Conservation (phyloP, 2,329 filamentous ascomycete genomes). For the Talaromyces sp. region DNA sequence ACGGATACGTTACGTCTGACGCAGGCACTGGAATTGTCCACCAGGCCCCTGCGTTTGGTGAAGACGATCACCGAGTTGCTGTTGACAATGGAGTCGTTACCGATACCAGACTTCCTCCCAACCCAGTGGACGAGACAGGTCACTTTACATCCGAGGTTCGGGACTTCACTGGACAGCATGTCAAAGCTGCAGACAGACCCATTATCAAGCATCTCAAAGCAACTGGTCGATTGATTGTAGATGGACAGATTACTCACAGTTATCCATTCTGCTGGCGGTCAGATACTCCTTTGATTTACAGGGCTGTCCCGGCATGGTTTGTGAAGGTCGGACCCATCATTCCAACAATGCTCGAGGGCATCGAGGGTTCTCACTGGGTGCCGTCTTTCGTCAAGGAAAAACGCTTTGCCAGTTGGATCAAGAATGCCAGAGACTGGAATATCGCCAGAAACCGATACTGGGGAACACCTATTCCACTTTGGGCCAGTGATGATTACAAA, state of each 20-base stretch:
- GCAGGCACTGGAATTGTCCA: slow-evolving; percentile 93
- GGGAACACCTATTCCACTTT: slow-evolving; percentile 88
- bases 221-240: slow-evolving; percentile 69
- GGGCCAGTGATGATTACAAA: slow-evolving; percentile 83
- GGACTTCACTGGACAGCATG: slow-evolving; percentile 80
- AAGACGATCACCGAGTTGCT: slow-evolving; percentile 89
- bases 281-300: slow-evolving; percentile 91
- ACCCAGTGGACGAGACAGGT: slow-evolving; percentile 81
- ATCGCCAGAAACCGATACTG: slow-evolving; percentile 91
- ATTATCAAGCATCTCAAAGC: slow-evolving; percentile 86
- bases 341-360: slow-evolving; percentile 83
- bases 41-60: slow-evolving; percentile 87
- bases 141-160: slow-evolving; percentile 69
- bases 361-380: slow-evolving; percentile 87
- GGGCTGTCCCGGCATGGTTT: slow-evolving; percentile 91
- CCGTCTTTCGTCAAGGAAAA: slow-evolving; percentile 85
- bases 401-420: slow-evolving; percentile 86
- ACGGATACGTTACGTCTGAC: slow-evolving; percentile 79
- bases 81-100: slow-evolving; percentile 70
- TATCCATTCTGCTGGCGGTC: slow-evolving; percentile 92
- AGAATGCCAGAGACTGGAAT: slow-evolving; percentile 90
- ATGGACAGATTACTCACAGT: slow-evolving; percentile 82
- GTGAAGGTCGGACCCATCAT: slow-evolving; percentile 79
- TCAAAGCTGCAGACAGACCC: slow-evolving; percentile 86
- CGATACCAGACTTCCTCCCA: slow-evolving; percentile 72